Evolutionary conservation across 139 green algal species (phyloP).

Genomic region (Edaphochlamys debaryana): DNA sequence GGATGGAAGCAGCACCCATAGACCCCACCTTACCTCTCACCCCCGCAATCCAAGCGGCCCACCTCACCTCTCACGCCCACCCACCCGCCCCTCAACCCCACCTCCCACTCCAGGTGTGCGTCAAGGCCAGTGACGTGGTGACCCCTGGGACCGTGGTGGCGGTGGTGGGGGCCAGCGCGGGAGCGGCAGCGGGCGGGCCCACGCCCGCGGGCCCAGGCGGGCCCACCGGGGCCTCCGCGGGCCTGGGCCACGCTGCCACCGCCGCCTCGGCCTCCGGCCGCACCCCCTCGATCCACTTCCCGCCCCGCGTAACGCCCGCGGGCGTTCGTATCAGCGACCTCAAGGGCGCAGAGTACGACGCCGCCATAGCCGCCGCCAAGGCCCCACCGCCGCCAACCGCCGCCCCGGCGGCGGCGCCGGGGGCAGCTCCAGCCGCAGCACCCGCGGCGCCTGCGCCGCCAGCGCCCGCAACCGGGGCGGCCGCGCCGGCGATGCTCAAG

Average conservation of each 20-base stretch:
- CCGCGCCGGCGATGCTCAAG: not conserved
- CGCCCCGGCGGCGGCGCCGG: not conserved
- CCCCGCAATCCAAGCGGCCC: no score
- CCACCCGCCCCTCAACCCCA: no score
- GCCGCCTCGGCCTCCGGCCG: not conserved
- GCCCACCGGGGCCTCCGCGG: not conserved
- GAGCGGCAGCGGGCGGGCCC: not conserved
- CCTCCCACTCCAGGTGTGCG: slow-evolving; percentile 14
- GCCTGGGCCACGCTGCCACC: not conserved
- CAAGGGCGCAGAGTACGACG: slow-evolving; percentile 41
- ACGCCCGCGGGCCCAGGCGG: not conserved
- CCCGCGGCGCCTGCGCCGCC: not conserved
- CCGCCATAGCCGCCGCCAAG: not conserved
- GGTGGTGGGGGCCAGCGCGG: slow-evolving; percentile 34
- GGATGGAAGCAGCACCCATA: no score
- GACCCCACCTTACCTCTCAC: no score
- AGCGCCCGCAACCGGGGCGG: not conserved
- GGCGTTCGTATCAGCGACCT: slow-evolving; percentile 55
- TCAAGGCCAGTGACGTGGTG: slow-evolving; percentile 58
- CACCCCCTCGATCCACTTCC: slow-evolving; percentile 47
- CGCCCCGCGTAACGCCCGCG: slow-evolving; percentile 35
- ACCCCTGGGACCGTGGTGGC: slow-evolving; percentile 47
- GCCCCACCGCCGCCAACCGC: no score
- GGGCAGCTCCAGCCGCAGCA: not conserved
- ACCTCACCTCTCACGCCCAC: no score